These are phyloP conservation scores for Moesziomyces globuligerus DNA, from an alignment of 1,284 basidiomycete species.

Conservation along the genomic window DNA sequence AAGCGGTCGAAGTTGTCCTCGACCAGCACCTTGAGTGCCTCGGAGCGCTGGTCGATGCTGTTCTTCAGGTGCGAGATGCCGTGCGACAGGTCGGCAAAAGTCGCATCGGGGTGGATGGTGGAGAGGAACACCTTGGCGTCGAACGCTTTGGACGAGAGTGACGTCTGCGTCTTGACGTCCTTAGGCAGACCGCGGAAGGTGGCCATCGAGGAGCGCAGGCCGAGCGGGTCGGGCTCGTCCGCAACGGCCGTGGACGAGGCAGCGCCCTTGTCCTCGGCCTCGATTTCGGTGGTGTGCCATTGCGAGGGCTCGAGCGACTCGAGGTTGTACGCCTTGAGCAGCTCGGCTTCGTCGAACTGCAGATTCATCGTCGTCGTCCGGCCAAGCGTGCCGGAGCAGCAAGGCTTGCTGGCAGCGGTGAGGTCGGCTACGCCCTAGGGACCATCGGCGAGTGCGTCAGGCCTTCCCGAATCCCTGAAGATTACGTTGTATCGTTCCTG, in stretches of 20 bases:
- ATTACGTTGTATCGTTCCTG: not conserved
- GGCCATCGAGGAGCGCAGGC: slow-evolving; percentile 69
- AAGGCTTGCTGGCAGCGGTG: not conserved
- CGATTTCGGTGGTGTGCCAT: slow-evolving; percentile 59
- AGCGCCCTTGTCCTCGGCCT: slow-evolving; percentile 22
- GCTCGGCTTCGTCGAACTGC: slow-evolving; percentile 61
- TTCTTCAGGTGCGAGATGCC: slow-evolving; percentile 55
- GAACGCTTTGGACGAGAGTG: slow-evolving; percentile 85
- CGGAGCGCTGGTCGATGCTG: slow-evolving; percentile 73
- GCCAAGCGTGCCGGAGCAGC: not conserved
- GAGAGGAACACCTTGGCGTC: slow-evolving; percentile 94
- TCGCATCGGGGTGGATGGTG: slow-evolving; percentile 92
- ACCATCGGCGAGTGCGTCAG: too few species aligned
- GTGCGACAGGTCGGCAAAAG: slow-evolving; percentile 84
- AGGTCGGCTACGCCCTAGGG: too few species aligned
- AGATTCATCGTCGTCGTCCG: slow-evolving; percentile 38
- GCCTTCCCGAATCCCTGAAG: too few species aligned
- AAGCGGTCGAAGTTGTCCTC: slow-evolving; percentile 99
- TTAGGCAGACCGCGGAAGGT: slow-evolving; percentile 41
- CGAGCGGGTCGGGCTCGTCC: slow-evolving; percentile 67
- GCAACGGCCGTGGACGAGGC: slow-evolving; percentile 24
- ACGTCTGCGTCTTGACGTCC: slow-evolving; percentile 51
- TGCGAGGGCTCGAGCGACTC: slow-evolving; percentile 65
- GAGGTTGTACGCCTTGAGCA: slow-evolving; percentile 68
- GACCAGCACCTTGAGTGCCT: slow-evolving; percentile 91